Base-by-base conservation (phyloP, 352 stramenopile genomes). In the Globisporangium cylindrosporum region DNA sequence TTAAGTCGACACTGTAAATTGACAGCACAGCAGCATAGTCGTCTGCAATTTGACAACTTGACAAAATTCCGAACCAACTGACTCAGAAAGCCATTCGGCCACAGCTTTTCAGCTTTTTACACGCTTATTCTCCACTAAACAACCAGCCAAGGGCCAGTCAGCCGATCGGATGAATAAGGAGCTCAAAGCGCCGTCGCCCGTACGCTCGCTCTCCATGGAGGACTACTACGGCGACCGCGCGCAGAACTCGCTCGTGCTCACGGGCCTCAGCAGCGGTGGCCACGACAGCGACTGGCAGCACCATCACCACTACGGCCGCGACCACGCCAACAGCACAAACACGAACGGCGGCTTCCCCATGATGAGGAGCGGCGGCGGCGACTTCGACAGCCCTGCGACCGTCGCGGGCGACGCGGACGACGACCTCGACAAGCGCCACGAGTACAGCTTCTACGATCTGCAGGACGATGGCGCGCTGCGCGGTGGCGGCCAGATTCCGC, bases 401-500 rank as follows among this genome's bases (percentile, higher is more conserved):
- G 56, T 41, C 7, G 32, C 20, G 20, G 56, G 56, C 8, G 56
- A 61, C 32, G 43, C 32, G 20, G 56, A 61, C 56, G 56, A 61
- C 18, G 56, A 61, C 18, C 56, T 73, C 27, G 24, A 59, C 29
- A 57, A 58, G 46, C 57, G 56, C 56, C 24, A 38, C 36, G 79
- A 88, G 72, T 90, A 77, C 62, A 64, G 62, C 12, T 86, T 86
- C 68, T 92, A 89, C 65, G 80, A 86, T 56, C 77, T 92, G 7
- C 77, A 92, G 72, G 62, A 69, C 8, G 82, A 91, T 48, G 85
- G 84, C 51, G 81, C 88, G 29, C 62, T 95, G 41, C 81, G 88
- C 29, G 62, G 73, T 18, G 88, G 88, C 36, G 86, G 86, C 53
- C 70, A 75, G 27, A 70, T 83, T 58, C 53, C 69, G 54, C 74